Base-by-base conservation (phyloP, 129 eudicot species). In the Tanacetum coccineum region DNA sequence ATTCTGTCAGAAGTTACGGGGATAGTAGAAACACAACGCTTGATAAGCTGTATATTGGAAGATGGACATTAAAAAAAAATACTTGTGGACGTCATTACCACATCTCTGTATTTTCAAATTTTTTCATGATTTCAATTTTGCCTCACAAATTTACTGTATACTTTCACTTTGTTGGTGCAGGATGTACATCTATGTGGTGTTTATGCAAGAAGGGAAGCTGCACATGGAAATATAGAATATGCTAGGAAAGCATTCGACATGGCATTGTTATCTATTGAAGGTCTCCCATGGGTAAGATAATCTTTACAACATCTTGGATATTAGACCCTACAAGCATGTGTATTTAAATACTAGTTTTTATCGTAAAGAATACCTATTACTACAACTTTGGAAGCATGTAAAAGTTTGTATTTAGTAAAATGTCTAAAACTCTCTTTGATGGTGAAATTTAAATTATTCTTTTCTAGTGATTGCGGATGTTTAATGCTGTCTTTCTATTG, bases 221-320 rank as follows among this genome's bases (percentile, higher is more conserved):
- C 75, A 40, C 87, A 56, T 73, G 95, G 97, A 58, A 94, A 94
- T 72, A 83, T 87, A 70, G 90, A 84, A 21, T 90, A 80, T 73
- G 85, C 99, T 51, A 84, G 99, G 71, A 94, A 84, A 78, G 90
- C 87, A 64, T 94, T 94, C 49, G 99, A 89, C 88, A 89, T 94
- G 99, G 93, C 99, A 76, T 81, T 94, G 66, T 73, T 87, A 59
- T 89, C 95, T 49, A 73, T 80, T 45, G 89, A 87, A 52, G 85
- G 86, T 46, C 85, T 86, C 55, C 87, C 86, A 45, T 62, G 46
- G 90, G 99, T 94, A 82, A 76, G 75, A 62, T 51, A 2, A 49
- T 53, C 58, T 49, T 67, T 55, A 40, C 50, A 48, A 48, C 11
- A 14, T 8, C 25, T 6, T 54, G 14, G 20, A 68, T 20, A 49